Conservation (phyloP, 169 alveolate genomes). For the Plasmodium coatneyi region DNA sequence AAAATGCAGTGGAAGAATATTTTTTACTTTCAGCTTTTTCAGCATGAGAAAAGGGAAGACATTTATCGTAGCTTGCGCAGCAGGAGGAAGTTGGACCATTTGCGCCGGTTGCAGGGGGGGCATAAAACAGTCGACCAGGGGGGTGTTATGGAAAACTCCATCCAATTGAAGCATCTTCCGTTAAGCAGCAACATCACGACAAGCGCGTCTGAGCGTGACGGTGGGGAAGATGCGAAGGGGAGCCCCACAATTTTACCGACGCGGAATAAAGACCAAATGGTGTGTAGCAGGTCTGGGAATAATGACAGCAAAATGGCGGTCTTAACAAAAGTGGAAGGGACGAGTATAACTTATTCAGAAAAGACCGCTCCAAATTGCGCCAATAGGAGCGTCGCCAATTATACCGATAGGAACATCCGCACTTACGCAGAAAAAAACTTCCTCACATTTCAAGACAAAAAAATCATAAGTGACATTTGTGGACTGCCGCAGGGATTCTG, state of each 20-base stretch:
- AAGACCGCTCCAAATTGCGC: background rate
- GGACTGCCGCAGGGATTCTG: slow-evolving; percentile 74
- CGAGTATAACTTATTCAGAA: background rate
- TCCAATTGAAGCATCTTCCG: background rate
- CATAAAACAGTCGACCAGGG: background rate
- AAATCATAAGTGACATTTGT: slow-evolving; percentile 50
- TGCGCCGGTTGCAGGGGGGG: background rate
- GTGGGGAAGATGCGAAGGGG: background rate
- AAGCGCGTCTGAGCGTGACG: background rate
- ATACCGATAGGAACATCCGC: background rate
- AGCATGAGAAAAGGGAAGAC: slow-evolving; percentile 1
- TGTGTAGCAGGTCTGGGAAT: background rate
- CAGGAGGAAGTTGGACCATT: background rate
- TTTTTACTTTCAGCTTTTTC: slow-evolving; percentile 61
- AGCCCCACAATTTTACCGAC: background rate
- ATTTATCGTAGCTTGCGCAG: background rate
- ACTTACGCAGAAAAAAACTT: slow-evolving; percentile 15
- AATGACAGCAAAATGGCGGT: background rate
- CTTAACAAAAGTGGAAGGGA: background rate
- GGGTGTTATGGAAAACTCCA: background rate
- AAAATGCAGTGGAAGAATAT: slow-evolving; percentile 49
- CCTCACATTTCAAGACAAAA: slow-evolving; percentile 55
- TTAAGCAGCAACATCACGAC: background rate
- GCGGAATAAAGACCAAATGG: background rate
- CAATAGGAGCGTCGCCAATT: background rate